Conservation (phyloP, 2,329 filamentous ascomycete genomes). For the Clarireedia sp. region DNA sequence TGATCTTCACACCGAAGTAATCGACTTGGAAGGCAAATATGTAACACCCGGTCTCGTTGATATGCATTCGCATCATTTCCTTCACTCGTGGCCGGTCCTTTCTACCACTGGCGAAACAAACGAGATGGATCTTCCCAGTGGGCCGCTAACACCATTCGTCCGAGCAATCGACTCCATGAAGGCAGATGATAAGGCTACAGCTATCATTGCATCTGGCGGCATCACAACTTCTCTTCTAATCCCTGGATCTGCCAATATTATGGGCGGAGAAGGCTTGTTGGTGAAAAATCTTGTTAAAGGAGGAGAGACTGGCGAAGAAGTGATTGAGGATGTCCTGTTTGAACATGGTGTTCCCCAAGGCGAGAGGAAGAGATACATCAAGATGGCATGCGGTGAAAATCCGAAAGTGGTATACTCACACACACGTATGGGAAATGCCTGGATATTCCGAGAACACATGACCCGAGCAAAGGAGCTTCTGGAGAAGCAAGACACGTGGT, state of each 20-base stretch:
- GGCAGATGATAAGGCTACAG: constrained; percentile 33
- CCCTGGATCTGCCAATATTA: constrained; percentile 37
- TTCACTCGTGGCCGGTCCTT: constrained; percentile 30
- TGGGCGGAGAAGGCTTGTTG: constrained; percentile 37
- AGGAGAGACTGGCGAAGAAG: constrained; percentile 31
- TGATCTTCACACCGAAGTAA: constrained; percentile 20
- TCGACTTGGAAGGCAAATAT: constrained; percentile 31
- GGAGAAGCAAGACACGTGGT: constrained; percentile 32
- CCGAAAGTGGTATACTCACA: constrained; percentile 33
- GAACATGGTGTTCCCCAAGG: constrained; percentile 32
- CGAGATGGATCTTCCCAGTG: constrained; percentile 29
- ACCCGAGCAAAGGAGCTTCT: constrained; percentile 31
- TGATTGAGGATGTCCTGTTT: constrained; percentile 36
- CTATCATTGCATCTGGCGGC: constrained; percentile 36
- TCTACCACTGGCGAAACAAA: constrained; percentile 31
- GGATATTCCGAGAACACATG: constrained; percentile 34
- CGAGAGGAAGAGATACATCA: constrained; percentile 34
- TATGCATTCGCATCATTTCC: constrained; percentile 38
- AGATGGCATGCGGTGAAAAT: constrained; percentile 41
- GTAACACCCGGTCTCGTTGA: constrained; percentile 39
- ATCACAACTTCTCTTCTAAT: constrained; percentile 39
- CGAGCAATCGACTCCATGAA: constrained; percentile 35
- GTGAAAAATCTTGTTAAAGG: constrained; percentile 35
- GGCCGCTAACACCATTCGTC: constrained; percentile 33
- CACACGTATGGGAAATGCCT: constrained; percentile 35